phyloP scores from a whole-genome alignment of 495 filamentous ascomycete species.

The Aspergillus affinis region DNA sequence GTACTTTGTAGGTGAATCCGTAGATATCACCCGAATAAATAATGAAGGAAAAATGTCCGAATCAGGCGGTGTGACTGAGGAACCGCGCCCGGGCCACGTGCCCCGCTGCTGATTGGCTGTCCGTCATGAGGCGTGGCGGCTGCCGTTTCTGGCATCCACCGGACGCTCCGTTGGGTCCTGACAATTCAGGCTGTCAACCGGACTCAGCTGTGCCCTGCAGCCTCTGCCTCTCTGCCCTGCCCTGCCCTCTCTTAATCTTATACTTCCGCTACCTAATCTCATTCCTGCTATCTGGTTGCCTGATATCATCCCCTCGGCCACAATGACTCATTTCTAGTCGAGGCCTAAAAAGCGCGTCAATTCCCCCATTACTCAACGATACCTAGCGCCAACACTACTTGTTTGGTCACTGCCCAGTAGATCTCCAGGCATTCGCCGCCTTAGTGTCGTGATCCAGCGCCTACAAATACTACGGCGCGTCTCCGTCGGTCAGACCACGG shows the following conservation, averaged over 20 bases:
- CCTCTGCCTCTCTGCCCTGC: too few species aligned
- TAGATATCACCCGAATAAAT: too few species aligned
- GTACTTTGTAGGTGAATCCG: too few species aligned
- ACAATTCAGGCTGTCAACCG: neutral
- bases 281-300: slow-evolving; percentile 15
- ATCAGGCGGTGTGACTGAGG: slow-evolving; percentile 13
- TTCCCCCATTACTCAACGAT: neutral
- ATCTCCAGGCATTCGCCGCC: slow-evolving; percentile 2
- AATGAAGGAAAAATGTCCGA: too few species aligned
- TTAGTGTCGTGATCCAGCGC: slow-evolving; percentile 5
- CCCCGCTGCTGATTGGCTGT: slow-evolving; percentile 8
- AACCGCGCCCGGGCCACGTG: slow-evolving; percentile 6
- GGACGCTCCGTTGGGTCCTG: neutral
- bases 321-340: slow-evolving; percentile 16
- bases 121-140: slow-evolving; percentile 14
- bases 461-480: slow-evolving; percentile 13
- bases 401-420: neutral
- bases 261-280: too few species aligned
- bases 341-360: slow-evolving; percentile 12
- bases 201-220: neutral
- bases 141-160: neutral
- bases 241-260: too few species aligned
- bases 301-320: slow-evolving; percentile 8
- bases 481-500: slow-evolving; percentile 12
- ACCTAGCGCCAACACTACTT: neutral